Percentiles rank a stretch among this genome's conserved stretches.
phyloP scores from a whole-genome alignment of 805 yeast species.

The Candida peoriensis region DNA sequence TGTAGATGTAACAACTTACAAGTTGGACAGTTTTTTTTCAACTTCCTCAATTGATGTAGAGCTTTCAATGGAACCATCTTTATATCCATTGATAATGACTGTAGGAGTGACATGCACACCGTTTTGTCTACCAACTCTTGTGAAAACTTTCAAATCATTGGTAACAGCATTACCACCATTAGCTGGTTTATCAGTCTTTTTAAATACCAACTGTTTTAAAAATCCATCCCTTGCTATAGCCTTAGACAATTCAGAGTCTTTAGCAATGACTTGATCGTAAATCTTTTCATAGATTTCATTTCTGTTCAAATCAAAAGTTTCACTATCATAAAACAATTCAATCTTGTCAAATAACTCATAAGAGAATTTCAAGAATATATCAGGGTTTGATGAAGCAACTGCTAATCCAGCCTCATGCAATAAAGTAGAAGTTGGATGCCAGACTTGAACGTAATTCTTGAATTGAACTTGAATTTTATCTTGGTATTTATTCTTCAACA shows the following conservation, averaged over 20 bases:
- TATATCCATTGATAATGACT: conserved; percentile 64
- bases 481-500: conserved; percentile 39
- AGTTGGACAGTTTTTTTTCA: conserved; percentile 16
- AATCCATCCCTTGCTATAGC: conserved; percentile 22
- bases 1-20: not conserved
- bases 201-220: conserved; percentile 24
- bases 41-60: conserved; percentile 46
- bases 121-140: conserved; percentile 66
- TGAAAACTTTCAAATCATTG: conserved; percentile 66
- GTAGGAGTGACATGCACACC: conserved; percentile 88
- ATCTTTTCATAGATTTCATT: conserved; percentile 50
- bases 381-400: conserved; percentile 53
- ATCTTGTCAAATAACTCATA: conserved; percentile 51
- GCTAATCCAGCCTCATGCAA: conserved; percentile 71
- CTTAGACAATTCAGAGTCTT: conserved; percentile 21
- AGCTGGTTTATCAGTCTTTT: conserved; percentile 25
- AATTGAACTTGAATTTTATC: conserved; percentile 55
- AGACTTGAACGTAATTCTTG: conserved; percentile 79
- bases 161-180: conserved; percentile 58
- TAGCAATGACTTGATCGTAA: conserved; percentile 44
- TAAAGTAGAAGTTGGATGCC: conserved; percentile 75
- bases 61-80: conserved; percentile 52
- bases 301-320: conserved; percentile 48
- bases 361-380: conserved; percentile 52
- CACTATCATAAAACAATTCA: conserved; percentile 55